phyloP scores from a whole-genome alignment of 108 stramenopile species.

The Skeletonema menzelii region DNA sequence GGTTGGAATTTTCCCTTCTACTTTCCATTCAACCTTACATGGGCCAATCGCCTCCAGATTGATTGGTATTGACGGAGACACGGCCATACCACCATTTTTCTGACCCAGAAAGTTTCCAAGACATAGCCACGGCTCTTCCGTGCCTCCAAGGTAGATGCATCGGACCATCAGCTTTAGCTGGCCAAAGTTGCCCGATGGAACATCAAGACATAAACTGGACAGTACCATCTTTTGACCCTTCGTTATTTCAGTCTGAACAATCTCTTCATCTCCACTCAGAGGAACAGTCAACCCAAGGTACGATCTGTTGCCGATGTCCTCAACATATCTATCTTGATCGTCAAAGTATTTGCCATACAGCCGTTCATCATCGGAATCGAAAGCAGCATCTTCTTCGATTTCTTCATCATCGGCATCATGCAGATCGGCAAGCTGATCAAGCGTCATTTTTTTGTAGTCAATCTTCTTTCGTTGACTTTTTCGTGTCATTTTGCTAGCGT shows the following conservation, averaged over 20 bases:
- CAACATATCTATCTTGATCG: neutral
- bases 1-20: neutral
- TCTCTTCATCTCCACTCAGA: too few relatives aligned
- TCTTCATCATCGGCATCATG: constrained; percentile 76
- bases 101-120: constrained; percentile 17
- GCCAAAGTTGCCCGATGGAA: neutral
- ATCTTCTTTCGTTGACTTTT: neutral
- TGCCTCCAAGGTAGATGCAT: constrained; percentile 5
- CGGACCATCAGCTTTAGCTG: constrained; percentile 15
- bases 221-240: constrained; percentile 19
- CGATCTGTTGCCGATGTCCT: too few relatives aligned
- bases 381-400: constrained; percentile 83
- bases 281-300: too few relatives aligned
- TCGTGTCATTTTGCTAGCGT: neutral
- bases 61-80: constrained; percentile 10
- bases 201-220: constrained; percentile 26
- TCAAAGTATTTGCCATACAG: constrained; percentile 75
- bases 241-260: constrained; percentile 4
- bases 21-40: constrained; percentile 27
- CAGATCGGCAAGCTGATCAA: constrained; percentile 6
- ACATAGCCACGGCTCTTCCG: constrained; percentile 10
- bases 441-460: neutral
- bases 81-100: constrained; percentile 3
- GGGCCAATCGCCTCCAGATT: constrained; percentile 34
- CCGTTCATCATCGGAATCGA: constrained; percentile 88